phyloP scores from a whole-genome alignment of 768 basidiomycete species.

The Russula foetens region DNA sequence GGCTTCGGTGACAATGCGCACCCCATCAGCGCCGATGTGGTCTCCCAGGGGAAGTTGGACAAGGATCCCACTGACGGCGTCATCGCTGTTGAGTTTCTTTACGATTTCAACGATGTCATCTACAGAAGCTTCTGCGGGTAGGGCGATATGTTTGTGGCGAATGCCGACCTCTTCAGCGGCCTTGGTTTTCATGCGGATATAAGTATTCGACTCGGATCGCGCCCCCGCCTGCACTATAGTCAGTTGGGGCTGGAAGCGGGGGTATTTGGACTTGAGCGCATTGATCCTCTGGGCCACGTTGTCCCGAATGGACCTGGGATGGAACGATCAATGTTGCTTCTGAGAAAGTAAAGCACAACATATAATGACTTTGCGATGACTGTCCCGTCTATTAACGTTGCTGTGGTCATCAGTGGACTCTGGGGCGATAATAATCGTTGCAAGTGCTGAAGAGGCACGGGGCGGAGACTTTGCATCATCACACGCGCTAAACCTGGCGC shows the following conservation, averaged over 20 bases:
- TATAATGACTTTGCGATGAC: slow-evolving; percentile 68
- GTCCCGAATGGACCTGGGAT: slow-evolving; percentile 68
- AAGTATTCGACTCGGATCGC: slow-evolving; percentile 82
- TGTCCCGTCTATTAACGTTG: slow-evolving; percentile 74
- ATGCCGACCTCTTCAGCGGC: slow-evolving; percentile 94
- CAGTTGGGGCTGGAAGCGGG: slow-evolving; percentile 87
- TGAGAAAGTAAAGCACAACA: background rate
- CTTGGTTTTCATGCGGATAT: slow-evolving; percentile 97
- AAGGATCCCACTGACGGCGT: slow-evolving; percentile 76
- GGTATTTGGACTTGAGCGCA: slow-evolving; percentile 52
- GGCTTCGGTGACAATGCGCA: slow-evolving; percentile 89
- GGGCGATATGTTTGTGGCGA: slow-evolving; percentile 67
- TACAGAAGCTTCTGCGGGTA: slow-evolving; percentile 61
- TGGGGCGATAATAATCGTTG: slow-evolving; percentile 6
- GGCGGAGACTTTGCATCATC: slow-evolving; percentile 6
- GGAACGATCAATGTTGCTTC: slow-evolving; percentile 8
- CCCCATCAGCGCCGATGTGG: slow-evolving; percentile 73
- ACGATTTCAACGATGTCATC: slow-evolving; percentile 74
- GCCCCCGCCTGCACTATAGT: slow-evolving; percentile 92
- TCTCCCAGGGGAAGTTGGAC: slow-evolving; percentile 92
- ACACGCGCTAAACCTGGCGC: no score
- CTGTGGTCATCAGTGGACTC: slow-evolving; percentile 24
- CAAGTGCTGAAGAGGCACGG: background rate
- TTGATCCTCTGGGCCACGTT: slow-evolving; percentile 65
- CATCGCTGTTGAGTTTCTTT: slow-evolving; percentile 75